Percentiles rank a stretch among this genome's conserved stretches.
Conservation (phyloP, 306 rosid species). For the Ochetophila trinervis region DNA sequence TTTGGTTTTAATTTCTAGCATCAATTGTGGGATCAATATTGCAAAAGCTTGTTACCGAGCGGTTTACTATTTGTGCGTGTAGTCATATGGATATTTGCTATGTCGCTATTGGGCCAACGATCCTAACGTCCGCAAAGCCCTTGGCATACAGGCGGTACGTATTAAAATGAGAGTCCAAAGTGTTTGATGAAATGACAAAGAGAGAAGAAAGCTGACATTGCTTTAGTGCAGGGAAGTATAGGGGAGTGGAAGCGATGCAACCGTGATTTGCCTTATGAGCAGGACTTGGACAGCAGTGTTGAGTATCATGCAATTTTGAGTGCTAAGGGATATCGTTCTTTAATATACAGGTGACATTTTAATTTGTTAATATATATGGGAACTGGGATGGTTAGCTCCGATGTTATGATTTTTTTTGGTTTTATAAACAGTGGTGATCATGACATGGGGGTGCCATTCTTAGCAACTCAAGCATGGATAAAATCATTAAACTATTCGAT, state of each 20-base stretch:
- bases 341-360: conserved; percentile 29
- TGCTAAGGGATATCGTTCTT: conserved; percentile 1
- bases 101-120: conserved; percentile 26
- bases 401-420: not conserved
- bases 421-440: conserved; percentile 30
- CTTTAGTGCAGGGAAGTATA: too few species aligned
- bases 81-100: conserved; percentile 15
- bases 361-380: too few species aligned
- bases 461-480: conserved; percentile 33
- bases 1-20: not conserved
- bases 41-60: too few species aligned
- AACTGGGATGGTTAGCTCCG: not conserved
- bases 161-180: too few species aligned
- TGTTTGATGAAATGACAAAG: too few species aligned
- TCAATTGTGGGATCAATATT: too few species aligned
- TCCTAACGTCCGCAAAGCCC: conserved; percentile 16
- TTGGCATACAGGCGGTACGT: too few species aligned
- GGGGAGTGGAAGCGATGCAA: too few species aligned
- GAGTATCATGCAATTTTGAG: too few species aligned
- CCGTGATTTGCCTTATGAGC: too few species aligned
- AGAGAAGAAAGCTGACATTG: too few species aligned
- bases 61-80: not conserved
- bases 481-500: conserved; percentile 18
- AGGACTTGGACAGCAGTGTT: too few species aligned
- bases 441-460: conserved; percentile 27